Conservation (phyloP, 2,329 filamentous ascomycete species). For the Ophiocordyceps robertsii region DNA sequence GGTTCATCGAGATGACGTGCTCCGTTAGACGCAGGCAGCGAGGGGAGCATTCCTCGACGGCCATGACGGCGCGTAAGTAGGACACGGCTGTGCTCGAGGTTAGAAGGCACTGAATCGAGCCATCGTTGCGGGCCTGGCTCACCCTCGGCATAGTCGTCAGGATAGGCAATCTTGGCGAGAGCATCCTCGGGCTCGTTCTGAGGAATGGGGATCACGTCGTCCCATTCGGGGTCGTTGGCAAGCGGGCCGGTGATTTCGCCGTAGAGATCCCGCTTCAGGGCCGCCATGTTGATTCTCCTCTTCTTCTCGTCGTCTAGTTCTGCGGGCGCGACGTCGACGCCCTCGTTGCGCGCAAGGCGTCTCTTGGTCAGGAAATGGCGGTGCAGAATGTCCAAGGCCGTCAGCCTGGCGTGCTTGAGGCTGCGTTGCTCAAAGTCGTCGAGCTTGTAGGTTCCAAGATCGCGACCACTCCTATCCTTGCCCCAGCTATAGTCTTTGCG, state of each 20-base stretch:
- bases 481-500: slow-evolving; percentile 32
- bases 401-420: slow-evolving; percentile 27
- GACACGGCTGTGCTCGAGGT: slow-evolving; percentile 50
- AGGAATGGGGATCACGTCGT: slow-evolving; percentile 70
- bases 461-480: slow-evolving; percentile 33
- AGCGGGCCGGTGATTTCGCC: slow-evolving; percentile 30
- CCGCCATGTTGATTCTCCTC: slow-evolving; percentile 36
- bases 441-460: slow-evolving; percentile 32
- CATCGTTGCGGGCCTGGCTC: slow-evolving; percentile 8
- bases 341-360: slow-evolving; percentile 13
- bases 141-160: slow-evolving; percentile 76
- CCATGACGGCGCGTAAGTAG: slow-evolving; percentile 91
- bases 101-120: not conserved
- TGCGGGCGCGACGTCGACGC: slow-evolving; percentile 16
- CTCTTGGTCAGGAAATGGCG: slow-evolving; percentile 27
- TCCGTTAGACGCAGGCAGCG: slow-evolving; percentile 72
- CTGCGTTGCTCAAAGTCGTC: slow-evolving; percentile 30
- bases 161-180: slow-evolving; percentile 86
- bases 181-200: slow-evolving; percentile 74
- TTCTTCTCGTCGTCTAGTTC: slow-evolving; percentile 32
- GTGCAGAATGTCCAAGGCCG: slow-evolving; percentile 29
- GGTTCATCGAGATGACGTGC: slow-evolving; percentile 84
- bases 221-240: slow-evolving; percentile 61
- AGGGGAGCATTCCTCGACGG: slow-evolving; percentile 66
- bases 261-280: slow-evolving; percentile 37